Evolutionary conservation across 1,284 basidiomycete species (phyloP).

Genomic region (Cryptococcus wingfieldii): DNA sequence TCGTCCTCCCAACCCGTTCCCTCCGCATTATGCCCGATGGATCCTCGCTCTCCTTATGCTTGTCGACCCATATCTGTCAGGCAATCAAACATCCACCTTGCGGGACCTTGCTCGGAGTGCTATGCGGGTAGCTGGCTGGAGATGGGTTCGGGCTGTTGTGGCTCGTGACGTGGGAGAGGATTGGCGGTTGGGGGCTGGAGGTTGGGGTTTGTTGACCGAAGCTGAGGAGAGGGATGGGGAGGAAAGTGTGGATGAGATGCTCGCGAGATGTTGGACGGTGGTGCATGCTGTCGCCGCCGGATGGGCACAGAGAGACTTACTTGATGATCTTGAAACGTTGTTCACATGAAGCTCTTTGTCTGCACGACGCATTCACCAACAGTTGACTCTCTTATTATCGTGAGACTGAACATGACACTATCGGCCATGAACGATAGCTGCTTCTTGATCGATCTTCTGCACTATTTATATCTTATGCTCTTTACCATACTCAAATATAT

Average conservation of each 20-base stretch:
- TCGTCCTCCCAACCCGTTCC: background rate
- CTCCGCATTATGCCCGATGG: conserved; percentile 66
- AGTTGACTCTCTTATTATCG: too few relatives aligned
- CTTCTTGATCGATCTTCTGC: too few relatives aligned
- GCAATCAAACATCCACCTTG: conserved; percentile 72
- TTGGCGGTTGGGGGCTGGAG: conserved; percentile 7
- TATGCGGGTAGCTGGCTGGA: conserved; percentile 55
- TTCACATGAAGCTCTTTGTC: conserved; percentile 10
- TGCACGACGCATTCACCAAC: too few relatives aligned
- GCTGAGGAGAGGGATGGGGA: conserved; percentile 5
- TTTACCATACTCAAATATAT: too few relatives aligned
- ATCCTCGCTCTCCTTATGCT: conserved; percentile 72
- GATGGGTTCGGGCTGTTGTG: conserved; percentile 29
- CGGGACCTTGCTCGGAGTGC: conserved; percentile 73
- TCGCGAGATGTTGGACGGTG: conserved; percentile 70
- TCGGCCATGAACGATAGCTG: too few relatives aligned
- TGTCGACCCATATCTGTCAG: conserved; percentile 66
- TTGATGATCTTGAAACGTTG: conserved; percentile 63
- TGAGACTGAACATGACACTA: too few relatives aligned
- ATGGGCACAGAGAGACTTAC: conserved; percentile 84
- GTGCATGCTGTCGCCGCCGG: conserved; percentile 65
- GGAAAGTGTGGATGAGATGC: conserved; percentile 27
- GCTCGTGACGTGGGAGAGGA: conserved; percentile 15
- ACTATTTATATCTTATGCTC: too few relatives aligned
- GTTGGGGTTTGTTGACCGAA: conserved; percentile 1